Conservation (phyloP, 2,329 filamentous ascomycete genomes). For the Cryphonectria parasitica region DNA sequence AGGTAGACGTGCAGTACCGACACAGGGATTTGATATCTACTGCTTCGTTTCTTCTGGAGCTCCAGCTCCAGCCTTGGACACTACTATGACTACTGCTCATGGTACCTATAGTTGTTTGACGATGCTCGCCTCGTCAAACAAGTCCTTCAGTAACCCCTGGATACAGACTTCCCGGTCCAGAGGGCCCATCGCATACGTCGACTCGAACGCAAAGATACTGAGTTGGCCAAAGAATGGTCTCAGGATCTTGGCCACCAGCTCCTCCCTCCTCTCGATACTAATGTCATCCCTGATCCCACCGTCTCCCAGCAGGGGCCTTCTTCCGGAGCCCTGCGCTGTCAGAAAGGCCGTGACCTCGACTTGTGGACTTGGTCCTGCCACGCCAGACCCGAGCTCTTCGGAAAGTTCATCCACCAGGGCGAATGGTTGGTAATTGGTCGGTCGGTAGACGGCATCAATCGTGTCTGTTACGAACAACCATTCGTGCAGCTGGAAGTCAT, state of each 20-base stretch:
- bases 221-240: slow-evolving; percentile 89
- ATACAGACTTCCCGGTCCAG: slow-evolving; percentile 69
- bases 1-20: neutral
- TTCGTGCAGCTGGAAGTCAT: slow-evolving; percentile 97
- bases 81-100: neutral
- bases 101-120: slow-evolving; percentile 57
- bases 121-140: slow-evolving; percentile 78
- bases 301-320: slow-evolving; percentile 54
- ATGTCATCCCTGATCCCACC: slow-evolving; percentile 61
- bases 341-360: slow-evolving; percentile 44
- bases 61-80: neutral
- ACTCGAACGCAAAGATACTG: slow-evolving; percentile 92
- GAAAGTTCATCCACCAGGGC: slow-evolving; percentile 85
- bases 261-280: slow-evolving; percentile 63
- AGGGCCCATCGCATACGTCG: slow-evolving; percentile 80
- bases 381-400: slow-evolving; percentile 66
- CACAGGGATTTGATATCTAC: neutral
- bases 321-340: slow-evolving; percentile 42
- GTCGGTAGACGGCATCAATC: slow-evolving; percentile 90
- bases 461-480: slow-evolving; percentile 98
- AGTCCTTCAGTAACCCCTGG: slow-evolving; percentile 67
- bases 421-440: slow-evolving; percentile 67
- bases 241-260: slow-evolving; percentile 76
- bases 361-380: slow-evolving; percentile 39
- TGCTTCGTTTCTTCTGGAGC: neutral